phyloP scores from a whole-genome alignment of 148 eudicot genomes.

The Amaranthus hypochondriacus region DNA sequence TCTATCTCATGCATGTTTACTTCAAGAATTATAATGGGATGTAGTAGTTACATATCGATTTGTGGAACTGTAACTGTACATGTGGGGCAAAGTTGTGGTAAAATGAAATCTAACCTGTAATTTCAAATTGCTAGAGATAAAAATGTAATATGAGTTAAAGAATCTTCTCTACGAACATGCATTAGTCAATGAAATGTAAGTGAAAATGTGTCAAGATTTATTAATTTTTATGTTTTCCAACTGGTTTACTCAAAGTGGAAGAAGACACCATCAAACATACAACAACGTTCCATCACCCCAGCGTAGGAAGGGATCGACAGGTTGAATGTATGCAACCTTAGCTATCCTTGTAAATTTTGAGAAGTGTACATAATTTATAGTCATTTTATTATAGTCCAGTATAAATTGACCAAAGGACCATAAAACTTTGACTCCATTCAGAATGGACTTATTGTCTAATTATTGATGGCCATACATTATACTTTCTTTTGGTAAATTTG shows the following conservation, averaged over 20 bases:
- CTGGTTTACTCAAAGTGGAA: neutral
- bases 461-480: neutral
- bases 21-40: neutral
- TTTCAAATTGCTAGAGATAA: neutral
- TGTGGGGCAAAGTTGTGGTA: no score
- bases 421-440: no score
- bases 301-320: no score
- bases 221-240: neutral
- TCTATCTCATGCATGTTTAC: neutral
- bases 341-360: no score
- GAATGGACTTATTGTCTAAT: neutral
- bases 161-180: neutral
- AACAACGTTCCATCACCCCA: no score
- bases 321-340: no score
- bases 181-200: neutral
- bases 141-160: neutral
- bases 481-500: neutral
- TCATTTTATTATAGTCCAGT: no score
- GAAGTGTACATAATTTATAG: no score
- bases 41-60: neutral
- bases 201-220: neutral
- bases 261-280: neutral
- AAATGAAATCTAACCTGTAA: neutral
- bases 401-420: no score
- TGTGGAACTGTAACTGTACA: neutral